These are phyloP conservation scores for Taxawa tesnikishii DNA, from an alignment of 2,329 filamentous ascomycete species.

Conservation along the genomic window DNA sequence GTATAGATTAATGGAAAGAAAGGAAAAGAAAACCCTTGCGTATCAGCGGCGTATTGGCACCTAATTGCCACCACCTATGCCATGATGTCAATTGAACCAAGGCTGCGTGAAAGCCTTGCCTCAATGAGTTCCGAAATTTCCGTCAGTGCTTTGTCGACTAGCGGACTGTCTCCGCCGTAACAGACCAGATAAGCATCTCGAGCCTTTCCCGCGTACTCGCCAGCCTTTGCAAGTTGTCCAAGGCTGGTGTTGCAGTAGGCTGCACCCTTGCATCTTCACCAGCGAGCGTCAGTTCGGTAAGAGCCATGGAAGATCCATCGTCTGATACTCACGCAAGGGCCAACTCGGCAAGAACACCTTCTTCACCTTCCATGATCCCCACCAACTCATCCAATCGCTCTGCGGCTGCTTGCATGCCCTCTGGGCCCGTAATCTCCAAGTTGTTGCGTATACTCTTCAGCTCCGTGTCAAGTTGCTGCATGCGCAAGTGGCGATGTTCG, in stretches of 20 bases:
- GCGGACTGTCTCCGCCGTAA: constrained; percentile 4
- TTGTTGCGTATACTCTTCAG: neutral
- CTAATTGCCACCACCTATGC: too few species aligned
- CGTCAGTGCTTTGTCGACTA: too few species aligned
- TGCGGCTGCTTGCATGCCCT: neutral
- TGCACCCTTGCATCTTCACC: constrained; percentile 2
- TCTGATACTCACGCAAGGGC: constrained; percentile 6
- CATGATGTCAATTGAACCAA: too few species aligned
- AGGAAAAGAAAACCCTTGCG: too few species aligned
- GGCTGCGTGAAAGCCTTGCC: too few species aligned
- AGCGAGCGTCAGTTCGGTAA: neutral
- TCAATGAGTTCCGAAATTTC: too few species aligned
- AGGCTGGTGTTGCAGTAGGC: constrained; percentile 1
- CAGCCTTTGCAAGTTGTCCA: constrained; percentile 1
- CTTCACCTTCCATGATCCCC: too few species aligned
- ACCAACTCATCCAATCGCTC: constrained; percentile 9
- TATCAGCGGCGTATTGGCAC: too few species aligned
- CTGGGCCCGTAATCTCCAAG: neutral
- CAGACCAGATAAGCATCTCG: neutral
- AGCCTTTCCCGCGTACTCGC: neutral
- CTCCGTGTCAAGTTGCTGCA: neutral
- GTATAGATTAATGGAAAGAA: too few species aligned
- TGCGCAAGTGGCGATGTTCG: neutral
- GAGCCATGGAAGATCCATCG: neutral
- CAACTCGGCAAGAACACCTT: too few species aligned